phyloP scores from a whole-genome alignment of 2,329 filamentous ascomycete species.

The Arthroderma uncinatum region DNA sequence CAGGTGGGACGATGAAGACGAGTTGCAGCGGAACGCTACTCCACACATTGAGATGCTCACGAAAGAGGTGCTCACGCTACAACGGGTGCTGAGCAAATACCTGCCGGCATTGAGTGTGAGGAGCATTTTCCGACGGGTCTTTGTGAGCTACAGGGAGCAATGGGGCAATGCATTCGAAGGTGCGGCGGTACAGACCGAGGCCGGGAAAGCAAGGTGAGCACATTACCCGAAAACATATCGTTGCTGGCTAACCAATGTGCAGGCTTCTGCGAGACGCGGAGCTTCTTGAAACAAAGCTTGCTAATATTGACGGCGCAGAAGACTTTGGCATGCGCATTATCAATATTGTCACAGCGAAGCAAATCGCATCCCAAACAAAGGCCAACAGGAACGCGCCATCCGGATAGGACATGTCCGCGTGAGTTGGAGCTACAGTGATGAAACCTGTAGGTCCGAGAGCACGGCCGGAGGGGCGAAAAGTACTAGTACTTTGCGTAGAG shows the following conservation, averaged over 20 bases:
- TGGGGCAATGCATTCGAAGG: constrained; percentile 6
- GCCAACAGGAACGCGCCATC: not conserved
- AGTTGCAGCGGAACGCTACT: constrained; percentile 37
- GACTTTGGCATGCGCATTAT: constrained; percentile 1
- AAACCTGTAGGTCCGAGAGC: not conserved
- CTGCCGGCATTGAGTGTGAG: constrained; percentile 36
- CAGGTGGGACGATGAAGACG: constrained; percentile 47
- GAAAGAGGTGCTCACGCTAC: constrained; percentile 65
- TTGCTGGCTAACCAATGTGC: not conserved
- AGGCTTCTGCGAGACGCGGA: constrained; percentile 7
- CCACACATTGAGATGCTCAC: constrained; percentile 67
- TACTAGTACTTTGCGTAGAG: too few relatives aligned
- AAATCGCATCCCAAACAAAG: not conserved
- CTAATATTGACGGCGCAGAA: constrained; percentile 3
- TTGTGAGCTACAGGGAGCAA: constrained; percentile 4
- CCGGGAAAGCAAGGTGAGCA: constrained; percentile 5
- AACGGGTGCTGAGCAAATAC: constrained; percentile 65
- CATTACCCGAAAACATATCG: not conserved
- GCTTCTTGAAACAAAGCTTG: constrained; percentile 3
- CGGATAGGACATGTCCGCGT: not conserved
- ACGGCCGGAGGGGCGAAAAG: not conserved
- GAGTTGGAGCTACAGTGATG: not conserved
- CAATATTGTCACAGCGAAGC: constrained; percentile 6
- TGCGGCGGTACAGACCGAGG: constrained; percentile 5
- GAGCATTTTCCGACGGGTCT: constrained; percentile 1